Evolutionary conservation across 768 basidiomycete genomes (phyloP), one percentile per base, ranked within the genome.

Genomic region (Lactifluus echinatus): DNA sequence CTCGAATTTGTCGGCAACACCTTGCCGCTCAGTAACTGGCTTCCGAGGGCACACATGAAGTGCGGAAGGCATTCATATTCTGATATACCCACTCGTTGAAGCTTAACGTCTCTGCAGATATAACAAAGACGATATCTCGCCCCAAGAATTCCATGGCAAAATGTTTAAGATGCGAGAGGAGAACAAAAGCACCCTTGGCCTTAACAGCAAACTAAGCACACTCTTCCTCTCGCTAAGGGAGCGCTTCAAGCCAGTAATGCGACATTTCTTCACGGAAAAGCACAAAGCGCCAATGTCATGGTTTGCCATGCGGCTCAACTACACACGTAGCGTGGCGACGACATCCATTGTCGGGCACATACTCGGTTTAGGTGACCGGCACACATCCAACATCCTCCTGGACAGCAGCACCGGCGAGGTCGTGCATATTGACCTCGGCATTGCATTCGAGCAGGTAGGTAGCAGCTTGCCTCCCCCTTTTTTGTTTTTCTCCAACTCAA

Each of bases 351-450:
- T 96, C 17, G 96, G 95, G 0, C 88, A 95, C 65, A 75, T 96
- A 42, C 73, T 98, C 19, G 95, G 95, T 8, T 76, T 99, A 1
- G 95, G 95, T 0, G 95, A 99, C 68, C 81, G 95, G 12, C 95
- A 99, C 67, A 78, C 79, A 6, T 86, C 87, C 42, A 99, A 99
- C 70, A 95, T 99, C 64, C 75, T 99, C 44, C 74, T 98, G 44
- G 93, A 98, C 69, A 80, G 81, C 47, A 69, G 69, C 26, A 84
- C 81, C 8, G 95, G 95, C 15, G 92, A 98, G 66, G 77, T 94
- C 44, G 84, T 98, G 7, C 93, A 96, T 68, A 99, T 99, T 52
- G 95, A 99, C 70, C 76, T 98, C 1, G 95, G 95, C 1, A 93
- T 98, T 57, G 93, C 93, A 0, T 98, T 99, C 70, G 96, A 96